phyloP scores from a whole-genome alignment of 805 yeast genomes.

The Metschnikowia matae region DNA sequence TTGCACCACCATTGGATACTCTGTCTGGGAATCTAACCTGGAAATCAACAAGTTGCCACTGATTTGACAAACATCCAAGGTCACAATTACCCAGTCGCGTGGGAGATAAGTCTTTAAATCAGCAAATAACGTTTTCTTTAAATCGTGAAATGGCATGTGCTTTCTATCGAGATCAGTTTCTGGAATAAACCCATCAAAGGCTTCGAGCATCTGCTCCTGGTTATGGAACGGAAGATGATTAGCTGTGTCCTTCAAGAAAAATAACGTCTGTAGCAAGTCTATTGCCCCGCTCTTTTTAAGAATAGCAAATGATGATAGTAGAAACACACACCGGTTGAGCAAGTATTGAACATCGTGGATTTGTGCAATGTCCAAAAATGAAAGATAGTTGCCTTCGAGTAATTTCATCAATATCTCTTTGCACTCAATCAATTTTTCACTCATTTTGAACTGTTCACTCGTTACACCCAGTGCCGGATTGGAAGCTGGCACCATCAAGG shows the following conservation, averaged over 20 bases:
- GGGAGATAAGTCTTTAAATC: conserved; percentile 29
- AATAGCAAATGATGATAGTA: conserved; percentile 7
- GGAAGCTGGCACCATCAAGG: conserved; percentile 1
- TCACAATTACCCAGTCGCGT: conserved; percentile 51
- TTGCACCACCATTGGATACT: conserved; percentile 45
- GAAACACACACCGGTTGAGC: conserved; percentile 8
- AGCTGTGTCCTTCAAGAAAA: conserved; percentile 15
- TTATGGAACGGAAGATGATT: conserved; percentile 8
- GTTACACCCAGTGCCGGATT: not conserved
- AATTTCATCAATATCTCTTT: conserved; percentile 7
- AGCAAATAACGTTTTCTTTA: conserved; percentile 10
- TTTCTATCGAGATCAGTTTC: conserved; percentile 6
- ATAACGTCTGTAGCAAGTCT: conserved; percentile 18
- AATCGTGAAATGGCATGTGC: conserved; percentile 7
- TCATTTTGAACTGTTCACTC: not conserved
- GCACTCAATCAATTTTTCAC: conserved; percentile 7
- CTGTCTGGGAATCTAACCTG: conserved; percentile 26
- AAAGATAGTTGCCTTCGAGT: conserved; percentile 1
- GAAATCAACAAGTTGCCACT: conserved; percentile 59
- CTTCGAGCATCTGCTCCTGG: conserved; percentile 4
- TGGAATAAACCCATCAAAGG: conserved; percentile 11
- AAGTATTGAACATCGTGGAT: conserved; percentile 9
- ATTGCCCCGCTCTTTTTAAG: not conserved
- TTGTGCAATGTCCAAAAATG: conserved; percentile 6
- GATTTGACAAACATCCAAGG: conserved; percentile 55